Conservation (phyloP, 306 rosid genomes). For the Nissolia schottii region DNA sequence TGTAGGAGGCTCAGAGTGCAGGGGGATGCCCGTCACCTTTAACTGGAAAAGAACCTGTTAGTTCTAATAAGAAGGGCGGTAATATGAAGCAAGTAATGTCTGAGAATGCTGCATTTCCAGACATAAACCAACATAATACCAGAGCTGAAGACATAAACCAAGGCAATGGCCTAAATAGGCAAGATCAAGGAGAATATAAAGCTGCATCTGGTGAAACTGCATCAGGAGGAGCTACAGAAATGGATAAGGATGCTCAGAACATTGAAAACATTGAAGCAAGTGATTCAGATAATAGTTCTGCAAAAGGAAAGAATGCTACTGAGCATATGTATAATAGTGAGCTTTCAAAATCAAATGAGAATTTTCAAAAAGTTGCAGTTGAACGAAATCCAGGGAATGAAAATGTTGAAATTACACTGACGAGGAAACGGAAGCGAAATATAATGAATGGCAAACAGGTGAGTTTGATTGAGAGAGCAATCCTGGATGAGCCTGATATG, state of each 20-base stretch:
- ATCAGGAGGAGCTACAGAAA: conserved; percentile 45
- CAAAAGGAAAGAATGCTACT: conserved; percentile 55
- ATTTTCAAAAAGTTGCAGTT: conserved; percentile 34
- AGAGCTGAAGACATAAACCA: conserved; percentile 43
- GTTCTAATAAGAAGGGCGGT: conserved; percentile 38
- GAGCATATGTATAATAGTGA: conserved; percentile 44
- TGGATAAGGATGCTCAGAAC: conserved; percentile 56
- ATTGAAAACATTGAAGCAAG: conserved; percentile 92
- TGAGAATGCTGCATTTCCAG: conserved; percentile 63
- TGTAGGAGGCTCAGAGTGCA: conserved; percentile 62
- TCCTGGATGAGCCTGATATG: conserved; percentile 89
- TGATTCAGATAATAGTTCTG: conserved; percentile 79
- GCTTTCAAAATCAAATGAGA: conserved; percentile 48
- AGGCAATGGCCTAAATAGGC: conserved; percentile 37
- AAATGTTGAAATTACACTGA: conserved; percentile 53
- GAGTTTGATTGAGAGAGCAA: conserved; percentile 62
- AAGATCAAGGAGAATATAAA: conserved; percentile 43
- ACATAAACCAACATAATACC: conserved; percentile 38
- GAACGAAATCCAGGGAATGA: conserved; percentile 68
- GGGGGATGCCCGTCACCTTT: conserved; percentile 49
- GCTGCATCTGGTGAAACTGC: conserved; percentile 38
- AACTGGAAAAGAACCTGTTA: conserved; percentile 39
- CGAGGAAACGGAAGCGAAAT: conserved; percentile 86
- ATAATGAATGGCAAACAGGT: conserved; percentile 86
- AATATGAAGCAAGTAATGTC: conserved; percentile 68